Evolutionary conservation across 148 eudicot genomes (phyloP).

Genomic region (Fallopia convolvulus): DNA sequence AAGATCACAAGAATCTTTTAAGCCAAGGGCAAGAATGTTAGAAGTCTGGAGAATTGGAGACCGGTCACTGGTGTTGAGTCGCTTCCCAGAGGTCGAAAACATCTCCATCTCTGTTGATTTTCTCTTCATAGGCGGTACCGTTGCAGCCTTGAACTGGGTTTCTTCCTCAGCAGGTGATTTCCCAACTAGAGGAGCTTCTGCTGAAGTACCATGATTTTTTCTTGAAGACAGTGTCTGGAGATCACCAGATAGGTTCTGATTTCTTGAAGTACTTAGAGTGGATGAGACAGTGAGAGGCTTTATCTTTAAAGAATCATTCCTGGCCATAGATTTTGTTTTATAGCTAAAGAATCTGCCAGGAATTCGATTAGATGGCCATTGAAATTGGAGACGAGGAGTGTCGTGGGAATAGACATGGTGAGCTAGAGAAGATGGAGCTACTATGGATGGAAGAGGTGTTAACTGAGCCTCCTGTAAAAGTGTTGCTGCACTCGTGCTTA

Average conservation of each 20-base stretch:
- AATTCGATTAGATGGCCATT: conserved; percentile 78
- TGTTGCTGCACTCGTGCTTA: conserved; percentile 57
- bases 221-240: conserved; percentile 28
- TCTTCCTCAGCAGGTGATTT: conserved; percentile 35
- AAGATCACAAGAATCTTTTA: conserved; percentile 46
- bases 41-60: conserved; percentile 64
- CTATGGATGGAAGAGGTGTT: conserved; percentile 67
- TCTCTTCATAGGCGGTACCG: conserved; percentile 71
- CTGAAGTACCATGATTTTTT: conserved; percentile 22
- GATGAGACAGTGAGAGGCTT: conserved; percentile 37
- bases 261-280: conserved; percentile 30
- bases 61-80: conserved; percentile 49
- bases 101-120: conserved; percentile 51
- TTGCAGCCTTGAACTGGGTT: conserved; percentile 47
- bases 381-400: conserved; percentile 38
- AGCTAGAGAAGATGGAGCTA: conserved; percentile 55
- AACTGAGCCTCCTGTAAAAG: conserved; percentile 82
- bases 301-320: conserved; percentile 37
- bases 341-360: conserved; percentile 44
- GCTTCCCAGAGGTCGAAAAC: conserved; percentile 38
- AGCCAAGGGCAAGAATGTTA: conserved; percentile 33
- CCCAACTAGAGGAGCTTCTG: conserved; percentile 24
- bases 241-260: conserved; percentile 28
- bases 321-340: conserved; percentile 37
- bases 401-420: conserved; percentile 62